Conservation (phyloP, 106 monocot species). For the Dendrobium catenatum region DNA sequence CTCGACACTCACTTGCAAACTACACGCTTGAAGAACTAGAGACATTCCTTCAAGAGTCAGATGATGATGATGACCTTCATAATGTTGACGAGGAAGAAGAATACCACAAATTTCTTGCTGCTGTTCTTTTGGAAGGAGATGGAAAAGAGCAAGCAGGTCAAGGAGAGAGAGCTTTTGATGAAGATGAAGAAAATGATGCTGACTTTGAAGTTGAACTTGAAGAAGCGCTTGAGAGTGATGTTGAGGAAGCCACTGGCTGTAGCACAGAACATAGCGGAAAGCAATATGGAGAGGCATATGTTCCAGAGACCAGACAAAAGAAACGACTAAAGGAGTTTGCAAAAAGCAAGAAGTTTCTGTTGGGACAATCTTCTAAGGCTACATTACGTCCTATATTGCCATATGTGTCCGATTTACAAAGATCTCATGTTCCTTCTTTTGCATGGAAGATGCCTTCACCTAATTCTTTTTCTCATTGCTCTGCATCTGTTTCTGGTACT, state of each 20-base stretch:
- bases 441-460: constrained; percentile 21
- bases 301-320: constrained; percentile 75
- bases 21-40: constrained; percentile 86
- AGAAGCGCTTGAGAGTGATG: constrained; percentile 83
- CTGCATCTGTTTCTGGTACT: constrained; percentile 15
- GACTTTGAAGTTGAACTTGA: constrained; percentile 92
- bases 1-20: constrained; percentile 73
- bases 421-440: constrained; percentile 13
- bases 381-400: constrained; percentile 73
- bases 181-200: constrained; percentile 94
- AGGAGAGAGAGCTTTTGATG: constrained; percentile 46
- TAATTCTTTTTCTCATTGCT: constrained; percentile 15
- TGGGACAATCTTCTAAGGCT: constrained; percentile 28
- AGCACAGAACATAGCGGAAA: constrained; percentile 9
- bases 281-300: constrained; percentile 13
- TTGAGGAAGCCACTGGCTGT: constrained; percentile 39
- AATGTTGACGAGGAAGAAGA: constrained; percentile 85
- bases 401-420: constrained; percentile 24
- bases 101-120: constrained; percentile 84
- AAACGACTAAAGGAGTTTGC: constrained; percentile 31
- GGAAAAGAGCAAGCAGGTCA: constrained; percentile 18
- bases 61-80: constrained; percentile 56
- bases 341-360: constrained; percentile 22
- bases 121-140: constrained; percentile 45
- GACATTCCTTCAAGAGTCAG: constrained; percentile 92